These are phyloP conservation scores for Paracamarosporium sp. DNA, from an alignment of 2,329 filamentous ascomycete species.

Conservation along the genomic window DNA sequence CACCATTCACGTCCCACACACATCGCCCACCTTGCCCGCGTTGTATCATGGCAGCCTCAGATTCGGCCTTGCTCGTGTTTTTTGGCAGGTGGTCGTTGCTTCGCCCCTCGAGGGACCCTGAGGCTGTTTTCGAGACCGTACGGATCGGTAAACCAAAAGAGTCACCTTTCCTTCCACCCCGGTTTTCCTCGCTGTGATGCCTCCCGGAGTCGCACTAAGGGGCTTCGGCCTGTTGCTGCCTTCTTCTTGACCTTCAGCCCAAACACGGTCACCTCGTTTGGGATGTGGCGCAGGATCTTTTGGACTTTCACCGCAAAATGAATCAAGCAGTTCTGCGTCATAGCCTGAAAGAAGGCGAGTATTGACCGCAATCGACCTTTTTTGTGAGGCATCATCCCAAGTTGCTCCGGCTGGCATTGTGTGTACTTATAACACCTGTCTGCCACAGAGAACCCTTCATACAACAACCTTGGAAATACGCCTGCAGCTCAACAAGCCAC, in stretches of 20 bases:
- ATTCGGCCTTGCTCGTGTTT: conserved; percentile 29
- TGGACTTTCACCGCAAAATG: conserved; percentile 16
- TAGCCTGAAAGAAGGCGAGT: conserved; percentile 40
- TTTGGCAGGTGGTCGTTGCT: conserved; percentile 30
- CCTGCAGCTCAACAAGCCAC: conserved; percentile 20
- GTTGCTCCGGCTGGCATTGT: conserved; percentile 32
- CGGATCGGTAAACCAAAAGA: conserved; percentile 32
- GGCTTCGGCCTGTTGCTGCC: conserved; percentile 36
- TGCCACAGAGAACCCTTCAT: no score
- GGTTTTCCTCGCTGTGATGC: conserved; percentile 18
- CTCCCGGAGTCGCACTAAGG: conserved; percentile 34
- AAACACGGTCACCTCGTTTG: conserved; percentile 23
- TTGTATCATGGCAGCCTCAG: conserved; percentile 13
- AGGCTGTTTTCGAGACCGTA: conserved; percentile 17
- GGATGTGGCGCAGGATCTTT: conserved; percentile 38
- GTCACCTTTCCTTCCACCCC: conserved; percentile 29
- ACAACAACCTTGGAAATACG: conserved; percentile 17
- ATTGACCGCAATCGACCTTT: conserved; percentile 28
- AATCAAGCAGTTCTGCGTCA: conserved; percentile 31
- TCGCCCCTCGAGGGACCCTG: conserved; percentile 22
- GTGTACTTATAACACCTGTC: conserved; percentile 32
- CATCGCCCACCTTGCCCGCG: conserved; percentile 32
- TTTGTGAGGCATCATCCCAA: conserved; percentile 24
- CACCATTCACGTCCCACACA: conserved; percentile 24
- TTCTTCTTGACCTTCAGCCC: conserved; percentile 30